phyloP scores from a whole-genome alignment of 129 eudicot species.

The Heracleum sosnowskyi region DNA sequence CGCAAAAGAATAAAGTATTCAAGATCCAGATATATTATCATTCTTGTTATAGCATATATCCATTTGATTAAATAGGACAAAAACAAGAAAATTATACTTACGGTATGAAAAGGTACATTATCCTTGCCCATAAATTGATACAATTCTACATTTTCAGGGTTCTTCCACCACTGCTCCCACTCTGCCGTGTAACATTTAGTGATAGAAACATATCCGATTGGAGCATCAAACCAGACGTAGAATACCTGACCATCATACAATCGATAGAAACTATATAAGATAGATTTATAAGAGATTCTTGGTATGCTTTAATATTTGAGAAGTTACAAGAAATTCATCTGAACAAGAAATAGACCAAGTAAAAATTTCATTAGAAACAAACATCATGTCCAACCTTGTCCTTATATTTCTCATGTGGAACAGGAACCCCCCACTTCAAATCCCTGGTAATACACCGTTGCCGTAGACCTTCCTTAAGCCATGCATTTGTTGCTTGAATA shows the following conservation, averaged over 20 bases:
- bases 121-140: slow-evolving; percentile 99
- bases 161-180: slow-evolving; percentile 99
- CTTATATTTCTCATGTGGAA: slow-evolving; percentile 72
- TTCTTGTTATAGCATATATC: background rate
- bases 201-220: slow-evolving; percentile 93
- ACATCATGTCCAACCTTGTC: slow-evolving; percentile 55
- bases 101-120: slow-evolving; percentile 97
- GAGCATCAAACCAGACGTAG: slow-evolving; percentile 99
- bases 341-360: background rate
- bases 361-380: background rate
- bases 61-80: background rate
- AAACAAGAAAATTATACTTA: slow-evolving; percentile 30
- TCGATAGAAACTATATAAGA: background rate
- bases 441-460: slow-evolving; percentile 91
- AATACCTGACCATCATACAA: slow-evolving; percentile 48
- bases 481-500: slow-evolving; percentile 80
- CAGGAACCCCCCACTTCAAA: slow-evolving; percentile 98
- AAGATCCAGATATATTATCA: background rate
- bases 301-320: background rate
- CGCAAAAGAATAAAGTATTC: background rate
- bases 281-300: background rate
- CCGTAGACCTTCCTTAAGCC: slow-evolving; percentile 92
- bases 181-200: slow-evolving; percentile 80
- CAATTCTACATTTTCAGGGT: slow-evolving; percentile 94
- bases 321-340: background rate